Conservation (phyloP, 1,284 basidiomycete genomes). For the Butyriboletus pseudospeciosus region DNA sequence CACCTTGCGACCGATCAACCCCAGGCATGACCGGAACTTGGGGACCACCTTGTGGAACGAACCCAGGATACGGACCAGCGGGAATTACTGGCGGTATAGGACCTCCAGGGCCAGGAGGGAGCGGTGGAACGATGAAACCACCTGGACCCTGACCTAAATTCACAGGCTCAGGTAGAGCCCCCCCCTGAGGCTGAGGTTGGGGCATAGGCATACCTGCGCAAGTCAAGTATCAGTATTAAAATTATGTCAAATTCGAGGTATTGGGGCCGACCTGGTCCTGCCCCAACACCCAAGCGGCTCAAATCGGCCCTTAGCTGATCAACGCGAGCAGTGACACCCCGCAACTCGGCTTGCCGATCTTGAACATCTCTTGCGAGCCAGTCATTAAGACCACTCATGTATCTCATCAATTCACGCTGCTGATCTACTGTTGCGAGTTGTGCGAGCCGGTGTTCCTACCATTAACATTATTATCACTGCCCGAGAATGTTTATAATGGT, state of each 20-base stretch:
- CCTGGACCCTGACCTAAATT: slow-evolving; percentile 10
- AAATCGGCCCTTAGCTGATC: slow-evolving; percentile 57
- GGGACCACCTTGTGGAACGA: slow-evolving; percentile 26
- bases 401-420: slow-evolving; percentile 70
- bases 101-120: slow-evolving; percentile 17
- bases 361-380: slow-evolving; percentile 72
- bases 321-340: slow-evolving; percentile 58
- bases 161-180: background rate
- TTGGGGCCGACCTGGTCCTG: slow-evolving; percentile 17
- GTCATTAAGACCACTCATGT: slow-evolving; percentile 64
- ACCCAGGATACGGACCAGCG: slow-evolving; percentile 26
- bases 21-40: slow-evolving; percentile 29
- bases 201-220: slow-evolving; percentile 27
- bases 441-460: slow-evolving; percentile 68
- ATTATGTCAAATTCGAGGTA: background rate
- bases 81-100: slow-evolving; percentile 19
- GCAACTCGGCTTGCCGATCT: slow-evolving; percentile 67
- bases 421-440: slow-evolving; percentile 71
- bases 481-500: background rate
- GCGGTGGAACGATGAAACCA: slow-evolving; percentile 24
- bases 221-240: slow-evolving; percentile 4
- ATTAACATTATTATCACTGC: slow-evolving; percentile 3
- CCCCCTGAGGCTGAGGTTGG: slow-evolving; percentile 13
- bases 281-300: slow-evolving; percentile 28
- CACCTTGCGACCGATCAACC: slow-evolving; percentile 9